Conservation (phyloP, 73 alveolate species). For the Symbiodinium pilosum region DNA sequence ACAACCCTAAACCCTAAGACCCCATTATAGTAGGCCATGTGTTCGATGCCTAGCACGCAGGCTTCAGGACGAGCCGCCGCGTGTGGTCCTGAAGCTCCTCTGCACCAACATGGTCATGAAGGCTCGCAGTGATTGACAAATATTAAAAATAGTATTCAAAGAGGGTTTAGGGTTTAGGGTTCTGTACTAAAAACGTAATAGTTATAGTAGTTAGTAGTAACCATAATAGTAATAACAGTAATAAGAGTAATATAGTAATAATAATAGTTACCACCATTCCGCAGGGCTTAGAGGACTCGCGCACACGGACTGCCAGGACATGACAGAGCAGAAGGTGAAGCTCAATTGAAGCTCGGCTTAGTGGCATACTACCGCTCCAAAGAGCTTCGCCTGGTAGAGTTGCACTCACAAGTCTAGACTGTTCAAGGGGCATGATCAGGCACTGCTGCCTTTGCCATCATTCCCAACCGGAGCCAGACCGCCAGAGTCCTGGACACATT, state of each 20-base stretch:
- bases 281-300: too few relatives aligned
- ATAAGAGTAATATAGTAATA: too few relatives aligned
- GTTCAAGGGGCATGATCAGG: too few relatives aligned
- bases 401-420: background rate
- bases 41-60: too few relatives aligned
- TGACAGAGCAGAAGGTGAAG: slow-evolving; percentile 47
- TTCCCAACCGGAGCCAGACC: slow-evolving; percentile 49
- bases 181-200: too few relatives aligned
- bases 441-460: slow-evolving; percentile 67
- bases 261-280: too few relatives aligned
- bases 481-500: background rate
- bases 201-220: too few relatives aligned
- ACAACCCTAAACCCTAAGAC: background rate
- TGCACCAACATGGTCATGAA: slow-evolving; percentile 87
- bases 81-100: slow-evolving; percentile 41
- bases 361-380: background rate
- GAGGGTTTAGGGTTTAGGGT: background rate
- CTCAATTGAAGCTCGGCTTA: slow-evolving; percentile 32
- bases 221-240: too few relatives aligned
- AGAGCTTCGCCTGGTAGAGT: too few relatives aligned
- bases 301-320: too few relatives aligned
- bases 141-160: too few relatives aligned
- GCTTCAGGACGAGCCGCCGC: slow-evolving; percentile 71
- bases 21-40: too few relatives aligned
- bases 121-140: background rate